Percentiles rank a stretch among this genome's conserved stretches.
These are phyloP conservation scores for Pelagomonas calceolata DNA, from an alignment of 108 stramenopile genomes.

Conservation along the genomic window DNA sequence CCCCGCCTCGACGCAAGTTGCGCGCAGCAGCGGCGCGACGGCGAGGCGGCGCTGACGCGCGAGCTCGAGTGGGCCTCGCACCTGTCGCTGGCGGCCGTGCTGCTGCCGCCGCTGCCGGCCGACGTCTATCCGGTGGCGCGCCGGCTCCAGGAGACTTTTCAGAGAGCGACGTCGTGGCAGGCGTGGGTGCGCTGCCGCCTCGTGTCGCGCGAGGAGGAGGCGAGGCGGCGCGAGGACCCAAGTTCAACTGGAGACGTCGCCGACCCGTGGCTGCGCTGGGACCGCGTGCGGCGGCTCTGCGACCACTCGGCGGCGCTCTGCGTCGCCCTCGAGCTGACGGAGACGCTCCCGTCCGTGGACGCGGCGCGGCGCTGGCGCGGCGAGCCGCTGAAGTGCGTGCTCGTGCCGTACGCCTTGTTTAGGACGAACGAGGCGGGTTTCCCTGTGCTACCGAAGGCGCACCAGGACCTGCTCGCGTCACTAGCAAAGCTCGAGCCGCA, in stretches of 20 bases:
- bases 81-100: constrained; percentile 33
- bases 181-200: constrained; percentile 22
- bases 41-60: constrained; percentile 34
- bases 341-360: constrained; percentile 24
- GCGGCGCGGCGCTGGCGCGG: constrained; percentile 37
- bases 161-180: constrained; percentile 14
- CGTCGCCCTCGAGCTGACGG: constrained; percentile 36
- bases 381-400: constrained; percentile 40
- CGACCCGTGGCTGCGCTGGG: constrained; percentile 40
- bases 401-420: constrained; percentile 34
- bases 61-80: constrained; percentile 46
- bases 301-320: constrained; percentile 25
- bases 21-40: constrained; percentile 16
- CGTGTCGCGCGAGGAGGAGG: no score
- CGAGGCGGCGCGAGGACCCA: no score
- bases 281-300: constrained; percentile 34
- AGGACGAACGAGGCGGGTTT: constrained; percentile 35
- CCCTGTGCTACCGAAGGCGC: constrained; percentile 33
- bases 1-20: constrained; percentile 26
- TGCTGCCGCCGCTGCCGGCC: constrained; percentile 10
- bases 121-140: constrained; percentile 22
- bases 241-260: constrained; percentile 6
- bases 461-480: constrained; percentile 26
- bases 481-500: constrained; percentile 20
- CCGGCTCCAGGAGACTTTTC: constrained; percentile 19